Base-by-base conservation (phyloP, 441 rosid genomes). In the Kokia cookei region DNA sequence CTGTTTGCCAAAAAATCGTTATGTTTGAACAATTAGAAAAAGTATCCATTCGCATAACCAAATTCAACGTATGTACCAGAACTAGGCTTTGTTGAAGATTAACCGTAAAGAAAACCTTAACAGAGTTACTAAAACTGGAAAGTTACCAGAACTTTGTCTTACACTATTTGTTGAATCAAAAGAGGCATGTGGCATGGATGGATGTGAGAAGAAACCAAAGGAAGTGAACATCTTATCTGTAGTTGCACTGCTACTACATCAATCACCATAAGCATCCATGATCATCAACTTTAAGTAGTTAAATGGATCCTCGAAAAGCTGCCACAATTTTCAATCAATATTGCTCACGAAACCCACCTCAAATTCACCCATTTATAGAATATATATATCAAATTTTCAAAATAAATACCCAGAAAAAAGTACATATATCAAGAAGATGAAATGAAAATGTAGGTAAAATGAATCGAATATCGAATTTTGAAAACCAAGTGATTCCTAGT, bases 181-280 rank as follows among this genome's bases (percentile, higher is more conserved):
- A 66, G 90, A 64, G 7, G 78, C 66, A 71, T 59, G 83, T 13
- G 87, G 81, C 19, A 82, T 42, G 19, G 86, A 78, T 19, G 76
- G 90, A 77, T 73, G 74, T 72, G 84, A 69, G 0, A 86, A 50
- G 51, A 83, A 58, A 19, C 81, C 89, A 71, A 73, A 81, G 13
- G 91, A 79, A 29, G 88, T 65, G 76, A 84, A 76, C 77, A 87
- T 82, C 73, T 86, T 84, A 59, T 93, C 94, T 14, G 85, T 59
- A 65, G 81, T 68, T 35, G 81, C 47, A 48, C 93, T 86, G 70
- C 81, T 87, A 79, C 76, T 89, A 81, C 88, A 90, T 89, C 91
- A 89, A 55, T 88, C 92, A 79, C 86, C 86, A 79, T 79, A 81
- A 15, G 82, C 58, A 69, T 94, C 97, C 6, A 88, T 80, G 86